Base-by-base conservation (phyloP, 1,139 yeast genomes). In the Starmera stellimalicola region DNA sequence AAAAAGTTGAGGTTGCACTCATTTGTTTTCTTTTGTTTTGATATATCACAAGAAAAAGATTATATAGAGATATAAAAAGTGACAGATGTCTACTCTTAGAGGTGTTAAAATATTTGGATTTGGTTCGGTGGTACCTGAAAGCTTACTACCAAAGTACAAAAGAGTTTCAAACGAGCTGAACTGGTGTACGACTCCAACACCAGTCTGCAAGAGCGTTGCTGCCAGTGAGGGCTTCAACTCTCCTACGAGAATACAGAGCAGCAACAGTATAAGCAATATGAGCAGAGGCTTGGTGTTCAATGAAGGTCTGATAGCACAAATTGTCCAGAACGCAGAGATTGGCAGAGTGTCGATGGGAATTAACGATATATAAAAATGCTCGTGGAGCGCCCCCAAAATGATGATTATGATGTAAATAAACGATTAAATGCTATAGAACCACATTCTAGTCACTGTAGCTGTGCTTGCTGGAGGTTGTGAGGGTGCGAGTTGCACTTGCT, bases 101-200 rank as follows among this genome's bases (percentile, higher is more conserved):
- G 50, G 48, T 3, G 31, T 43, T 8, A 37, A 33, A 16, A 37
- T 42, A 9, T 45, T 45, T 31, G 50, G 50, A 19, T 45, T 39
- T 30, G 48, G 50, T 0, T 34, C 43, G 2, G 27, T 44, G n/a
- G 27, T 44, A 19, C 47, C 50, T 20, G 8, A 26, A 15, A 17
- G 11, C 9, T 7, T 8, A 9, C 14, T 17, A 12, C 9, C 30
- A 16, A 18, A 24, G 27, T 15, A 23, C 32, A 23, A 16, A 26
- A 31, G 9, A 32, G 18, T 16, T 10, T 27, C 22, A 23, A 23
- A 10, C 18, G 6, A 7, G 18, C 12, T 22, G 29, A 25, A 11
- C n/a, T 20, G 12, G 17, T 22, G 25, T 22, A 8, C 11, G 6
- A 22, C 25, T 7, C 25, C 25, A 22, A n/a, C 25, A 8, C 8